These are phyloP conservation scores for Choricystis sp. DNA, from an alignment of 139 green algal genomes.

Conservation along the genomic window DNA sequence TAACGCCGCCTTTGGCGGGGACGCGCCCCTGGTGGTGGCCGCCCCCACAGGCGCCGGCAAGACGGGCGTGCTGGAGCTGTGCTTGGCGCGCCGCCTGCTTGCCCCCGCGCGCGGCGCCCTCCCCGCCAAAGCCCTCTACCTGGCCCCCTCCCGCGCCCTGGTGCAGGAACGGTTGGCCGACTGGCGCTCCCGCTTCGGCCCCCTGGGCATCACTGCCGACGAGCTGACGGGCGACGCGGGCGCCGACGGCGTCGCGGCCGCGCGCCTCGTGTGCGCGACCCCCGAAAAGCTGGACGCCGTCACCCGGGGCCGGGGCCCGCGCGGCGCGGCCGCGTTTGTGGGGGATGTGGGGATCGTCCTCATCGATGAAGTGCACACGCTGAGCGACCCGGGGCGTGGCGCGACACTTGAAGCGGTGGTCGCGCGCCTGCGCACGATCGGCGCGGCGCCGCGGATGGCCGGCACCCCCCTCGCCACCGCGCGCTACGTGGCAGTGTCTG, in stretches of 20 bases:
- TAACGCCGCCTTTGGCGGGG: constrained; percentile 25
- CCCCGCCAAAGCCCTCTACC: constrained; percentile 36
- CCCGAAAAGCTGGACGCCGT: constrained; percentile 75
- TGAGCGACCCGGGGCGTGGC: constrained; percentile 57
- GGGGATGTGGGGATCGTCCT: constrained; percentile 55
- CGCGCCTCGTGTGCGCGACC: constrained; percentile 65
- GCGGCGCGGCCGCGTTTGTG: constrained; percentile 48
- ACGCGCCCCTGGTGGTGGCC: constrained; percentile 55
- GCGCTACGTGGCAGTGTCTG: constrained; percentile 59
- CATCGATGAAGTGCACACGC: constrained; percentile 85
- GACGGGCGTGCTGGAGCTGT: constrained; percentile 86
- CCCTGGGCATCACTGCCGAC: constrained; percentile 22
- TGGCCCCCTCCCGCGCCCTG: constrained; percentile 50
- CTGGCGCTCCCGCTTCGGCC: constrained; percentile 46
- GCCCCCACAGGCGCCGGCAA: constrained; percentile 80
- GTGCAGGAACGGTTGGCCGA: constrained; percentile 66
- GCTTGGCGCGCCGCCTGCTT: constrained; percentile 51
- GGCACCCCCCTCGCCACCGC: constrained; percentile 39
- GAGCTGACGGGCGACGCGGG: constrained; percentile 57
- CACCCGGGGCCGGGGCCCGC: constrained; percentile 25
- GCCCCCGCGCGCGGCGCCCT: constrained; percentile 9
- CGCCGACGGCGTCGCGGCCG: constrained; percentile 26
- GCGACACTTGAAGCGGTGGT: constrained; percentile 67
- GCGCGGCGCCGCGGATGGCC: constrained; percentile 19
- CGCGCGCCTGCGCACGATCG: constrained; percentile 54